Percentiles rank a stretch among this genome's conserved stretches.
Conservation (phyloP, 371 early-diverging fungal species). For the Rhizopus stolonifer region DNA sequence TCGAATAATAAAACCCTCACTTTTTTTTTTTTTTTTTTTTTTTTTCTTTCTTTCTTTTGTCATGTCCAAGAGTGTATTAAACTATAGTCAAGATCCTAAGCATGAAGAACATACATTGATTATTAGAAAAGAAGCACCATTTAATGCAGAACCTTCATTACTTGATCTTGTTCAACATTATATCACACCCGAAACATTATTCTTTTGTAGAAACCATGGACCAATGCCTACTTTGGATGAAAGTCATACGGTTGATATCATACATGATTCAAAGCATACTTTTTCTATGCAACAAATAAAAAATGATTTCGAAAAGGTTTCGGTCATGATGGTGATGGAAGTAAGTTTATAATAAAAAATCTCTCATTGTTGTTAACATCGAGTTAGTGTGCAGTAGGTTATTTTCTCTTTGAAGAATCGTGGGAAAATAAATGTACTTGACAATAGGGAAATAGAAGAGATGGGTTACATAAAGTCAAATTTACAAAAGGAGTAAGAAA, state of each 20-base stretch:
- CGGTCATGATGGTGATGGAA: constrained; percentile 49
- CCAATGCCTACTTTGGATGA: constrained; percentile 77
- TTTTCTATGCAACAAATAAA: constrained; percentile 52
- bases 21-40: constrained; percentile 7
- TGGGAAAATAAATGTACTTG: background rate
- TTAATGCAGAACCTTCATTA: constrained; percentile 58
- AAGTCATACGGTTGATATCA: constrained; percentile 40
- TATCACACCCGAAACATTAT: constrained; percentile 54
- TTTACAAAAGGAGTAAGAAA: constrained; percentile 66
- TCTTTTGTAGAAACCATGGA: constrained; percentile 80
- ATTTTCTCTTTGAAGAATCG: background rate
- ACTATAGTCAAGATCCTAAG: constrained; percentile 38
- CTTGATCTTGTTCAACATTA: constrained; percentile 49
- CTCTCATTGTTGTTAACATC: background rate
- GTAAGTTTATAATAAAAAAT: constrained; percentile 16
- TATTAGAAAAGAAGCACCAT: constrained; percentile 52
- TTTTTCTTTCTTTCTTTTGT: constrained; percentile 1
- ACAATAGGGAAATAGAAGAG: constrained; percentile 73
- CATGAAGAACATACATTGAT: constrained; percentile 17
- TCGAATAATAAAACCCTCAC: constrained; percentile 21
- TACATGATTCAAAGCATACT: constrained; percentile 9
- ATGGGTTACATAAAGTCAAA: constrained; percentile 76
- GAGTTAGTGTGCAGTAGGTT: constrained; percentile 30
- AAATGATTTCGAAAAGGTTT: constrained; percentile 26
- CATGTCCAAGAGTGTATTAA: constrained; percentile 16